Evolutionary conservation across 2,329 filamentous ascomycete genomes (phyloP).

Genomic region (Coniochaeta prunicola): DNA sequence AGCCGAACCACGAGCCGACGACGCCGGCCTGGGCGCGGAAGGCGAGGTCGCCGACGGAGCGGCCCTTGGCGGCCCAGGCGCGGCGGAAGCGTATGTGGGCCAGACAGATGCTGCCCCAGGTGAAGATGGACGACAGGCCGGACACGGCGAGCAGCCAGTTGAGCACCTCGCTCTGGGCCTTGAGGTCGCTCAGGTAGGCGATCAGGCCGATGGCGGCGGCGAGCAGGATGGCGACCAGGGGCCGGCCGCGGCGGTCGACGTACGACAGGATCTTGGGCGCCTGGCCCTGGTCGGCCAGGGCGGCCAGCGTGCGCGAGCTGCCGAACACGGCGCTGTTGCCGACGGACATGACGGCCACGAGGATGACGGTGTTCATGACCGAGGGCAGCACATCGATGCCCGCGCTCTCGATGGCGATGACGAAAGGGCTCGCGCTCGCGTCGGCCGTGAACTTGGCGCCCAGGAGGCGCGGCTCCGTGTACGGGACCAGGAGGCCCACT

Average conservation of each 20-base stretch:
- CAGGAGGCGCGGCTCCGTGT: slow-evolving; percentile 58
- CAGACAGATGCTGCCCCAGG: slow-evolving; percentile 80
- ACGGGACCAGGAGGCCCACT: slow-evolving; percentile 76
- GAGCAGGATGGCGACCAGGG: slow-evolving; percentile 63
- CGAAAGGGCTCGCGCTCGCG: slow-evolving; percentile 78
- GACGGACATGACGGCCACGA: slow-evolving; percentile 83
- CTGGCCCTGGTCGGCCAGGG: slow-evolving; percentile 80
- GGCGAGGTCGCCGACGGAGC: slow-evolving; percentile 67
- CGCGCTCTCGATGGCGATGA: slow-evolving; percentile 83
- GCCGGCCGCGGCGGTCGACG: slow-evolving; percentile 76
- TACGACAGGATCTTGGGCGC: slow-evolving; percentile 72
- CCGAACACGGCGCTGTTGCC: slow-evolving; percentile 91
- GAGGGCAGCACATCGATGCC: slow-evolving; percentile 75
- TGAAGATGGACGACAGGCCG: slow-evolving; percentile 68
- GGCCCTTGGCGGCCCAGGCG: slow-evolving; percentile 66
- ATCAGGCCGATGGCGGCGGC: slow-evolving; percentile 65
- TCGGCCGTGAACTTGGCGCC: slow-evolving; percentile 50
- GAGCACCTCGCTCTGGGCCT: slow-evolving; percentile 56
- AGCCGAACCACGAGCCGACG: slow-evolving; percentile 71
- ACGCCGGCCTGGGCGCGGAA: slow-evolving; percentile 76
- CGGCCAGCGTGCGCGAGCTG: slow-evolving; percentile 73
- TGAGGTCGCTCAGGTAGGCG: slow-evolving; percentile 65
- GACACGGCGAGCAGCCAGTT: slow-evolving; percentile 74
- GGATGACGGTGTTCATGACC: slow-evolving; percentile 91
- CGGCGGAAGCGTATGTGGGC: slow-evolving; percentile 85